These are phyloP conservation scores for Candida parachauliodes DNA, from an alignment of 805 yeast genomes.

Conservation along the genomic window DNA sequence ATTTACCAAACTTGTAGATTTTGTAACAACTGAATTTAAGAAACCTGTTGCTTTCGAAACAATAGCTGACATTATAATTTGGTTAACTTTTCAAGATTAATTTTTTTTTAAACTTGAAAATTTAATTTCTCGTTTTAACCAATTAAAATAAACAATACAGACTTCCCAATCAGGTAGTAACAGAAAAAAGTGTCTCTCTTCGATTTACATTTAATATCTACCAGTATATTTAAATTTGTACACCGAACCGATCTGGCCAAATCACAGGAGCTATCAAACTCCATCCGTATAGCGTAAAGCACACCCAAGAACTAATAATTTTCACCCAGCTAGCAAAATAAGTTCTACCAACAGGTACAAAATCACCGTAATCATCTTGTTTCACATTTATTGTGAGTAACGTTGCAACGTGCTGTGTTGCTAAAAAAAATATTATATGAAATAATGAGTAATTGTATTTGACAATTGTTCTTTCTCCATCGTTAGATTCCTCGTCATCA, in stretches of 20 bases:
- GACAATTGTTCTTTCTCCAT: slow-evolving; percentile 59
- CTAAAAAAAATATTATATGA: slow-evolving; percentile 88
- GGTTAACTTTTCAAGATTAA: slow-evolving; percentile 10
- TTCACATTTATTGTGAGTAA: slow-evolving; percentile 88
- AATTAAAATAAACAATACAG: slow-evolving; percentile 14
- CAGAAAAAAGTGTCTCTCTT: too few relatives aligned
- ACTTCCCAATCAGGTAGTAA: slow-evolving; percentile 21
- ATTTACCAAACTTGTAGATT: slow-evolving; percentile 42
- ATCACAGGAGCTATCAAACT: slow-evolving; percentile 85
- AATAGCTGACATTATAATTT: slow-evolving; percentile 38
- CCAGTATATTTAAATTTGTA: slow-evolving; percentile 17
- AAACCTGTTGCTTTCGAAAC: slow-evolving; percentile 37
- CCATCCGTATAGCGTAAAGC: slow-evolving; percentile 86
- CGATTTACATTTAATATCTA: too few relatives aligned
- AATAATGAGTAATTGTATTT: slow-evolving; percentile 84
- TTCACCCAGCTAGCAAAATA: slow-evolving; percentile 95
- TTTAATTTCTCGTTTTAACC: slow-evolving; percentile 7
- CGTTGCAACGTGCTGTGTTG: slow-evolving; percentile 96
- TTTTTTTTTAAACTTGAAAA: slow-evolving; percentile 6
- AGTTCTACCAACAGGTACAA: slow-evolving; percentile 95
- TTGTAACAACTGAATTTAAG: slow-evolving; percentile 32
- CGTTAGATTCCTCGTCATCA: slow-evolving; percentile 41
- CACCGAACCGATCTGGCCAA: slow-evolving; percentile 82
- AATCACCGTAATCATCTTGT: slow-evolving; percentile 78
- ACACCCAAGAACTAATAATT: slow-evolving; percentile 87